A percentile compares a stretch with the other conserved stretches of the same genome.
phyloP scores from a whole-genome alignment of 1,284 basidiomycete genomes.

The Puccinia coronata region DNA sequence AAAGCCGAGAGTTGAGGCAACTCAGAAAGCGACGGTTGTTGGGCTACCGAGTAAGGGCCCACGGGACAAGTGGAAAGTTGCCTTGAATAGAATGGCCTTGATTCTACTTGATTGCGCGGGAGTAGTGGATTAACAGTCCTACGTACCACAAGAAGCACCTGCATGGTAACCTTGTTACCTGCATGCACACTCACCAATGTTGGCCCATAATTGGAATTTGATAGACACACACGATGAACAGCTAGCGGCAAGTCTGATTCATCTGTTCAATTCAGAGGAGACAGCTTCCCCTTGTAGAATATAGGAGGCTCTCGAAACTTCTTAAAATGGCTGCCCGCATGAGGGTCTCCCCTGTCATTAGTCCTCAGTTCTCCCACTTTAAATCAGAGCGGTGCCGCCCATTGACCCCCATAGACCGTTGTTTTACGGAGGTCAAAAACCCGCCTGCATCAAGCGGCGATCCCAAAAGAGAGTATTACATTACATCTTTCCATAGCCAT shows the following conservation, averaged over 20 bases:
- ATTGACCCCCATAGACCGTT: too few species aligned
- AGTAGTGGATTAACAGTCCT: not conserved
- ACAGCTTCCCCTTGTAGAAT: slow-evolving; percentile 9
- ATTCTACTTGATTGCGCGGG: not conserved
- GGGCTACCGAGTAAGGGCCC: not conserved
- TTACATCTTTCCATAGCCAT: too few species aligned
- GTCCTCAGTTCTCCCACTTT: not conserved
- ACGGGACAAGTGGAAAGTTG: not conserved
- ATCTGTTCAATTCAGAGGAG: not conserved
- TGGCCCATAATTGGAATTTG: not conserved
- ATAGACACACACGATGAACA: slow-evolving; percentile 14
- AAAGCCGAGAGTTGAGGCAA: too few species aligned
- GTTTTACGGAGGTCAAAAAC: too few species aligned
- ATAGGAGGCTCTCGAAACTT: not conserved
- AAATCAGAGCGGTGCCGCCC: too few species aligned
- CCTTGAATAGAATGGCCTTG: not conserved
- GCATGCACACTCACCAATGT: not conserved
- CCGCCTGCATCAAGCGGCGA: not conserved
- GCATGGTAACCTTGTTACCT: slow-evolving; percentile 8
- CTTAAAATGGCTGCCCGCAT: not conserved
- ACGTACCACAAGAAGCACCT: not conserved
- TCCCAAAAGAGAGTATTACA: not conserved
- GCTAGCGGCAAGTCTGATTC: slow-evolving; percentile 10
- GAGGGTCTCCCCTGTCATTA: not conserved
- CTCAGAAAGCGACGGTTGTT: not conserved